Base-by-base conservation (phyloP, 1,284 basidiomycete genomes). In the Cystobasidium pallidum region DNA sequence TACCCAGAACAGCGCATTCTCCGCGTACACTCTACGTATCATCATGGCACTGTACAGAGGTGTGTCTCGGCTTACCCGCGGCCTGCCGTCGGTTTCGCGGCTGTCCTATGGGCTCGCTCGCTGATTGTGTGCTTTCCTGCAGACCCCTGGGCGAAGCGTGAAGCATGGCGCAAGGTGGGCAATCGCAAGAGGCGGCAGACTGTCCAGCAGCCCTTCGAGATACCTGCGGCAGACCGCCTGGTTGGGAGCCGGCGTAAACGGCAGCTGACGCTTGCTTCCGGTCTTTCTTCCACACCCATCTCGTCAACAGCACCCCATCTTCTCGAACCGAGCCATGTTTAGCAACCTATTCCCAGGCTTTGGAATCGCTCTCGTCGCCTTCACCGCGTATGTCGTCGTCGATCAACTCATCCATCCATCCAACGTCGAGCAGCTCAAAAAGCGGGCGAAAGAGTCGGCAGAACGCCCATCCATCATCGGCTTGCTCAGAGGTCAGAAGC, bases 141-240 rank as follows among this genome's bases (percentile, higher is more conserved):
- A 76, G 93, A 97, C 81, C 92, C 93, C 66, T 96, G 93, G 94
- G 91, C 91, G 26, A 92, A 91, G 83, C 85, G 89, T 75, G 93
- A 97, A 80, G 91, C 92, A 65, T 97, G 93, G 93, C 86, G 93
- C 78, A 93, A 89, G 73, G 78, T 79, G 32, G 30, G 74, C 61
- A 55, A 13, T 21, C 2, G 43, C 51, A 51, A 21, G 67, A 45
- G 26, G 36, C 19, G 55, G 32, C 30, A 36, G 17, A 13, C 47
- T 28, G n/a, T 26, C 26, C 52, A 54, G 30, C 51, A 30, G 13
- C 30, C 30, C n/a, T n/a, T n/a, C n/a, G n/a, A n/a, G n/a, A n/a
- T n/a, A n/a, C n/a, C n/a, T n/a, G n/a, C n/a, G n/a, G n/a, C n/a
- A n/a, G n/a, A n/a, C n/a, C n/a, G n/a, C n/a, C n/a, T n/a, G n/a